Base-by-base conservation (phyloP, 805 yeast species). In the Candida hispaniensis region DNA sequence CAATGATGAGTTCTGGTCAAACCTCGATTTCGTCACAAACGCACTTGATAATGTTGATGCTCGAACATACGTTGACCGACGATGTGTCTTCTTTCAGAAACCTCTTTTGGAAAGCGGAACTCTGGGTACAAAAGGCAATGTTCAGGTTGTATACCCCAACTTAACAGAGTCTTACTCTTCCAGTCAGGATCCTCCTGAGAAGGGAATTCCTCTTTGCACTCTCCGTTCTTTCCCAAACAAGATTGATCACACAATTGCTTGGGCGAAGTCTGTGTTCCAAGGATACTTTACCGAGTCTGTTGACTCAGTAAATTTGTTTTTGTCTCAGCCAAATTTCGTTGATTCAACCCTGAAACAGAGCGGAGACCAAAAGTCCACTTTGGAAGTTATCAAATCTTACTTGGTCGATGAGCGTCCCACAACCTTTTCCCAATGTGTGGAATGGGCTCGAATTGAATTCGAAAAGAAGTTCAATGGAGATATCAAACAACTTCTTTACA, bases 21-120 rank as follows among this genome's bases (percentile, higher is more conserved):
- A 61, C 7, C 66, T 91, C 36, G 94, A 86, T 56, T 70, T 86
- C 46, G 97, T 91, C 32, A 85, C 96, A 18, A 91, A 91, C 54
- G 99, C 99, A 13, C 68, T 91, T 53, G 99, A 91, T 61, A 91
- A 91, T 49, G 88, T 91, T 38, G 99, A 91, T 46, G 98, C 98
- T 14, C 78, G 99, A 66, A 80, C 94, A 10, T 91, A 91, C 53
- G 95, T 91, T 41, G 99, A 91, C 58, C 78, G 94, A 56, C 81
- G 95, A 53, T 91, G 98, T 65, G 83, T 91, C 27, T 85, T 85
- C 55, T 91, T 70, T 71, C 72, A 74, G 51, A 86, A 85, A 59
- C 82, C 98, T 13, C 67, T 91, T 48, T 68, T 91, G 43, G 99
- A 91, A 63, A 79, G 94, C 7, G 99, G 99, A 42, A 91, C 99